Evolutionary conservation across 2,329 filamentous ascomycete genomes (phyloP), one percentile per base, ranked within the genome.

Genomic region (Pseudocercospora ulei): DNA sequence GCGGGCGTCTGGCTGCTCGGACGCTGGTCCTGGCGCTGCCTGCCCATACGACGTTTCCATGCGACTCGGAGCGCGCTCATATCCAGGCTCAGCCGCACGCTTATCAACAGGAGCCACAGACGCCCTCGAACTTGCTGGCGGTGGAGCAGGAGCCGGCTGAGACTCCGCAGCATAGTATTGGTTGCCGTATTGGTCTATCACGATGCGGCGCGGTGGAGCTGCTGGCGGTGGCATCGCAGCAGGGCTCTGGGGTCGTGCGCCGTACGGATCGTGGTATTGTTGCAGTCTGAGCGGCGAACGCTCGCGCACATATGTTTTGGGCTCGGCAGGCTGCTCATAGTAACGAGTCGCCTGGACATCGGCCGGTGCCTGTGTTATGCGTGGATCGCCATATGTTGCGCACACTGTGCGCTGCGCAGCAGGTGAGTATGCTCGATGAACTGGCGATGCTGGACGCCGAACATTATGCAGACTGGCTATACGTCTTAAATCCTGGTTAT

Each of bases 171-270:
- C 73, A 44, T 75, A 74, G 63, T 87, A 95, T 57, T 84, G 77
- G 57, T 83, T 82, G 25, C 86, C 86, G 60, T 78, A 83, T 46
- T 82, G 76, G 62, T 95, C 87, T 38, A 92, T 69, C 20, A 93
- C 70, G 47, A 94, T 52, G 9, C 80, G 45, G 79, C 76, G 39
- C 67, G 29, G 58, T 6, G 60, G 62, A 33, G 58, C 56, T 11
- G 57, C 70, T 4, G 73, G 68, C 34, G 67, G 56, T 11, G 51
- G 67, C 64, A 73, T 68, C 60, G 52, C 46, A 23, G 57, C 51
- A 4, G 61, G 59, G 13, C 60, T 62, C 17, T 61, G 62, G 17
- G 49, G 54, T 25, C 57, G 52, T 23, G 65, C 44, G 17, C 11
- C 17, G 43, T 66, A 65, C 33, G 63, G 54, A 30, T 54, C 50